Percentiles rank a stretch among this genome's conserved stretches.
phyloP scores from a whole-genome alignment of 164 flowering plant genomes.

The Dillenia turbinata region DNA sequence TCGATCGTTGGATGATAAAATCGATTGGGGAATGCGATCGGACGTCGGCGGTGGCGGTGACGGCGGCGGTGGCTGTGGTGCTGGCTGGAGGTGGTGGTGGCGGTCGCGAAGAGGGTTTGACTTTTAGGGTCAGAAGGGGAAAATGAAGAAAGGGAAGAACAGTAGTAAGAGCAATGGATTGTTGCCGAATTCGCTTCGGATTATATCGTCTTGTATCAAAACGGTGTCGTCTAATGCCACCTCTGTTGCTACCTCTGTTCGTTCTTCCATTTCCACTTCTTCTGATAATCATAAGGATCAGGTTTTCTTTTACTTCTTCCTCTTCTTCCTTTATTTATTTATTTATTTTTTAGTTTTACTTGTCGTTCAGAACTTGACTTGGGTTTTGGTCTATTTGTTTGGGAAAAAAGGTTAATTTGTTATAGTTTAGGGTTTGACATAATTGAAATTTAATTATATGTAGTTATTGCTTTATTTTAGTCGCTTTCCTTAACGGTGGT shows the following conservation, averaged over 20 bases:
- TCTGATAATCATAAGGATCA: slow-evolving; percentile 48
- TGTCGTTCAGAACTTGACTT: no score
- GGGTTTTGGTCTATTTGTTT: no score
- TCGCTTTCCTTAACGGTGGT: no score
- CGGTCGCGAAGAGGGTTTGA: neutral
- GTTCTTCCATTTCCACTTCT: slow-evolving; percentile 41
- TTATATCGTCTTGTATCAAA: slow-evolving; percentile 60
- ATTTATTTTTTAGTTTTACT: no score
- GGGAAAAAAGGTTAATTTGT: no score
- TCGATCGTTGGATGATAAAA: neutral
- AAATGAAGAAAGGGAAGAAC: slow-evolving; percentile 13
- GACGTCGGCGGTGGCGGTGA: slow-evolving; percentile 4
- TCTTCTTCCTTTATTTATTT: no score
- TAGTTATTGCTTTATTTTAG: no score
- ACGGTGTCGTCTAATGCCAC: slow-evolving; percentile 59
- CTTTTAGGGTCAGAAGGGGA: slow-evolving; percentile 1
- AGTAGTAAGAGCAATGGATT: slow-evolving; percentile 27
- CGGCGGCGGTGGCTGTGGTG: neutral
- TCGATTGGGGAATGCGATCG: neutral
- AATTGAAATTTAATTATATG: no score
- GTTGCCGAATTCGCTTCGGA: slow-evolving; percentile 46
- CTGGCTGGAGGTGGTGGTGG: neutral
- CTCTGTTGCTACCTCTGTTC: slow-evolving; percentile 51
- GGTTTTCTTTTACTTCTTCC: slow-evolving; percentile 19
- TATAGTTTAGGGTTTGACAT: no score